Evolutionary conservation across 495 filamentous ascomycete species (phyloP).

Genomic region (Echria macrotheca): DNA sequence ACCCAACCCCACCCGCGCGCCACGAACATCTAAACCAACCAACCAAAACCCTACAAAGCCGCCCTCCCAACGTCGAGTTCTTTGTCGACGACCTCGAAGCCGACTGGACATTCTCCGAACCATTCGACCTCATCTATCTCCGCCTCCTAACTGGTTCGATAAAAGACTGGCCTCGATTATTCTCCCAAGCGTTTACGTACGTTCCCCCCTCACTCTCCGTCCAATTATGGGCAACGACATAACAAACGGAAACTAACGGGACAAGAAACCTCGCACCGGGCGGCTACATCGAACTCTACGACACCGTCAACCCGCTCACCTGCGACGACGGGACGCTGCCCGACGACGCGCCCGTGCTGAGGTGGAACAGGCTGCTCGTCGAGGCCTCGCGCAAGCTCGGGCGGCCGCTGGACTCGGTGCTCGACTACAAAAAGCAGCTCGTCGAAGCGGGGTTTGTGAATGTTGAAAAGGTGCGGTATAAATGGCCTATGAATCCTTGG

Average conservation of each 20-base stretch:
- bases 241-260: not conserved
- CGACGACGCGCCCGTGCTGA: constrained; percentile 17
- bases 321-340: constrained; percentile 24
- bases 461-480: constrained; percentile 19
- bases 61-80: constrained; percentile 45
- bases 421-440: constrained; percentile 12
- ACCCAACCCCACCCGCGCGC: not conserved
- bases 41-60: too few relatives aligned
- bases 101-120: constrained; percentile 36
- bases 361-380: constrained; percentile 22
- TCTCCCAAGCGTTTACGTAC: constrained; percentile 25
- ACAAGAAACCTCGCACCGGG: constrained; percentile 33
- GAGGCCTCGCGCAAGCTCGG: constrained; percentile 25
- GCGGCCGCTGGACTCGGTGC: constrained; percentile 12
- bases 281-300: constrained; percentile 30
- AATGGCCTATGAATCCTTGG: constrained; percentile 43
- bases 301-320: constrained; percentile 12
- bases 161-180: constrained; percentile 38
- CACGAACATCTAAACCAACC: not conserved
- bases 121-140: constrained; percentile 46
- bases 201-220: not conserved
- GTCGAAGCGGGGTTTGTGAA: constrained; percentile 26
- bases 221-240: not conserved
- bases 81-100: constrained; percentile 46
- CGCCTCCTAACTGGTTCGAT: constrained; percentile 40